Conservation (phyloP, 2,329 filamentous ascomycete species). For the Neoascochyta sp. region DNA sequence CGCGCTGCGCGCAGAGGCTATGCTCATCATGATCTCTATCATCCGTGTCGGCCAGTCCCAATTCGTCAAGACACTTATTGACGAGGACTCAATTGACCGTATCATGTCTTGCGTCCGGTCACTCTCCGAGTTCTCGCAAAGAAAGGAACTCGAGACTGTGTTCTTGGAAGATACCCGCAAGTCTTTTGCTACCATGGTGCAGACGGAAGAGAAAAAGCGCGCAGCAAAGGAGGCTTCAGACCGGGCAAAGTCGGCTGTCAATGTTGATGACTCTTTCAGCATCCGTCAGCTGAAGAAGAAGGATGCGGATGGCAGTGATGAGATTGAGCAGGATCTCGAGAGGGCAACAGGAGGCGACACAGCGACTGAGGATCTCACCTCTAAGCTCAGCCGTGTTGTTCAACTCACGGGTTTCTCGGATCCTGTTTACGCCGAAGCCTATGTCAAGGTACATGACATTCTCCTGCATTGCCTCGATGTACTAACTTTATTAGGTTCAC, state of each 20-base stretch:
- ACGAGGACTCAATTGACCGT: conserved; percentile 96
- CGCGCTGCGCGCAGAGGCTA: conserved; percentile 89
- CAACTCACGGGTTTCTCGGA: conserved; percentile 98
- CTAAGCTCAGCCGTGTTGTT: conserved; percentile 92
- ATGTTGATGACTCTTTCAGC: conserved; percentile 90
- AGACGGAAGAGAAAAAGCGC: conserved; percentile 95
- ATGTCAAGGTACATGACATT: conserved; percentile 67
- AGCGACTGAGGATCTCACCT: conserved; percentile 78
- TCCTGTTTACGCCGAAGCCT: conserved; percentile 96
- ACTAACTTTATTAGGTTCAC: conserved; percentile 54
- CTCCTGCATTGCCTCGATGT: not conserved
- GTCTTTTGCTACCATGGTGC: conserved; percentile 95
- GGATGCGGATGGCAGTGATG: conserved; percentile 72
- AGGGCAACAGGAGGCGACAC: conserved; percentile 90
- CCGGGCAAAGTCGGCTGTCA: conserved; percentile 88
- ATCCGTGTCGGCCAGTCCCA: conserved; percentile 98
- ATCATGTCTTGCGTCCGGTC: conserved; percentile 97
- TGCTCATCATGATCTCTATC: conserved; percentile 99
- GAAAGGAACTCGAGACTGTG: conserved; percentile 85
- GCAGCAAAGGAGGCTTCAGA: conserved; percentile 90
- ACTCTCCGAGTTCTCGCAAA: conserved; percentile 81
- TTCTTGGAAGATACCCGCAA: conserved; percentile 94
- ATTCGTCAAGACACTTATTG: conserved; percentile 94
- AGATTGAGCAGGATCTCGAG: conserved; percentile 85
- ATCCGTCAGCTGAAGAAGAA: conserved; percentile 94